Conservation (phyloP, 441 rosid genomes). For the Mallotus japonicus region DNA sequence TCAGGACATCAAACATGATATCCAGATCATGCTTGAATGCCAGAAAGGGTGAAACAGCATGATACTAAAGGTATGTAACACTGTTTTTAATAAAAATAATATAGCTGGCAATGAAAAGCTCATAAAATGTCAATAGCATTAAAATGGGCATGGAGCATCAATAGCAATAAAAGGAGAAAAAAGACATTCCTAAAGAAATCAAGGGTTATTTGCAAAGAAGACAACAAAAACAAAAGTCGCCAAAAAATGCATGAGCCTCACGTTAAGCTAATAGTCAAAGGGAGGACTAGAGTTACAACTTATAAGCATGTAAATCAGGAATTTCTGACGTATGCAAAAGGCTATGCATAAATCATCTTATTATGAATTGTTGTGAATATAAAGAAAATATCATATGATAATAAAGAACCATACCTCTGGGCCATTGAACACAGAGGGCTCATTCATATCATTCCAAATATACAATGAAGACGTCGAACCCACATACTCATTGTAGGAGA, state of each 20-base stretch:
- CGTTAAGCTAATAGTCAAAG: background rate
- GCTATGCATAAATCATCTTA: background rate
- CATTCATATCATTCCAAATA: constrained; percentile 99
- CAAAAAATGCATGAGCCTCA: background rate
- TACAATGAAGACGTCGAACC: constrained; percentile 91
- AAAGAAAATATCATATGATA: background rate
- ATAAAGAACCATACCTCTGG: constrained; percentile 70
- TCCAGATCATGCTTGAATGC: background rate
- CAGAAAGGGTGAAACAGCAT: background rate
- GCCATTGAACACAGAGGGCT: constrained; percentile 98
- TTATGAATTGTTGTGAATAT: background rate
- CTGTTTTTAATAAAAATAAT: background rate
- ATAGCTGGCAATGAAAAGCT: background rate
- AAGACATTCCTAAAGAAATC: background rate
- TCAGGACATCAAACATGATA: too few relatives aligned
- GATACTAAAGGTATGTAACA: background rate
- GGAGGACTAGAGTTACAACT: background rate
- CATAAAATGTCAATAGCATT: background rate
- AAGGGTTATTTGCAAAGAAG: background rate
- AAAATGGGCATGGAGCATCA: background rate
- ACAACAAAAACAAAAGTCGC: too few relatives aligned
- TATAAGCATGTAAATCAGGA: background rate
- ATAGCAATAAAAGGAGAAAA: background rate
- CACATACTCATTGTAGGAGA: constrained; percentile 67
- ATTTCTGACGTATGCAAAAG: background rate